Evolutionary conservation across 148 eudicot genomes (phyloP), one percentile per base, ranked within the genome.

Genomic region (Persicaria tinctoria): DNA sequence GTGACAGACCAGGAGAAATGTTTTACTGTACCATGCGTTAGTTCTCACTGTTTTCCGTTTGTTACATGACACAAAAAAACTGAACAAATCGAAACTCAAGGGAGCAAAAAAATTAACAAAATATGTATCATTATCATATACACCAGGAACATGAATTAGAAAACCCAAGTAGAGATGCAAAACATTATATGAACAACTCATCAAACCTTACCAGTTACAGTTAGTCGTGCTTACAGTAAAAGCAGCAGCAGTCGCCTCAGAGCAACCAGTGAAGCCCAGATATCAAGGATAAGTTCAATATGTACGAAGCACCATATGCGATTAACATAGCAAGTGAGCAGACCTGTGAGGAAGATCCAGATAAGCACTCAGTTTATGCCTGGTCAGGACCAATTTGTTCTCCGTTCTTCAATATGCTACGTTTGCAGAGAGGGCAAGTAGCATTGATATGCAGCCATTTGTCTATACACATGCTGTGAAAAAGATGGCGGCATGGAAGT

Each of bases 371-470:
- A 70, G 38, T 66, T 81, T 85, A 95, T 10, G 79, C 93, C 54
- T 92, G 90, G 51, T 90, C 92, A 23, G 87, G 75, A 57, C 89
- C 82, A 81, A 87, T 86, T 68, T 80, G 91, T 77, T 79, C 79
- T 41, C 90, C 89, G 44, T 85, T 88, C 84, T 89, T 90, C 9
- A 90, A 82, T 80, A 95, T 90, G 75, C 92, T 90, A 84, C 82
- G 84, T 82, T 92, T 95, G 91, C 99, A 95, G 45, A 95, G 94
- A 17, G 99, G 99, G 68, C 99, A 95, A 45, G 92, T 92, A 46
- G 99, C 91, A 27, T 95, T 95, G 16, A 89, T 86, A 75, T 72
- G 84, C 78, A 95, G 70, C 99, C 99, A 95, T 81, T 90, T 92
- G 84, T 92, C 96, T 74, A 95, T 88, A 82, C 99, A 95, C 13